A percentile compares a stretch with the other conserved stretches of the same genome.
Evolutionary conservation across 129 eudicot genomes (phyloP).

Genomic region (Centella asiatica): DNA sequence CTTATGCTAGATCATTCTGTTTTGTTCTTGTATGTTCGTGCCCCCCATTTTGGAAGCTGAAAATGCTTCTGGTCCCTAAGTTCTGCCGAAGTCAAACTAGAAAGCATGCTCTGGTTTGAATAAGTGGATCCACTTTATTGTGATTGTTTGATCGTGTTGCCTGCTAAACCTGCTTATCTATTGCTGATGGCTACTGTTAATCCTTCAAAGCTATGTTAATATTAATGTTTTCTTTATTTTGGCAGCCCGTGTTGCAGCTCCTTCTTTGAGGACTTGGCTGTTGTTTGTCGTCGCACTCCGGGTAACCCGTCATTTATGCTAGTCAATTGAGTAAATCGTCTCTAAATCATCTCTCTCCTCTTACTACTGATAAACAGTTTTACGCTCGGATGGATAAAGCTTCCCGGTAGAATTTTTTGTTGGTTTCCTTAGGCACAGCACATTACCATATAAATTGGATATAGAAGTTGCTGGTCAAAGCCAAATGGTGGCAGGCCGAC

Average conservation of each 20-base stretch:
- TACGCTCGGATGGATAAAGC: conserved; percentile 25
- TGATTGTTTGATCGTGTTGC: no score
- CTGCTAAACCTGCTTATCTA: not conserved
- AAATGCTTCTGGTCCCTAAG: no score
- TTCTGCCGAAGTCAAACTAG: no score
- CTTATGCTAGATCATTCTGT: not conserved
- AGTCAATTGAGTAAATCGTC: not conserved
- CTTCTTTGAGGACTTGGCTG: conserved; percentile 14
- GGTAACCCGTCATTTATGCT: conserved; percentile 23
- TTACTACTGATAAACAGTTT: conserved; percentile 16
- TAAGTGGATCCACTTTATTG: no score
- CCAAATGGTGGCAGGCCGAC: conserved; percentile 76
- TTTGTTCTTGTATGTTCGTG: not conserved
- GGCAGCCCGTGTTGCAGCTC: conserved; percentile 37
- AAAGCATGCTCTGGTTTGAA: no score
- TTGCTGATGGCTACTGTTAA: not conserved
- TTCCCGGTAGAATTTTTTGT: not conserved
- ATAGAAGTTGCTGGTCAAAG: conserved; percentile 51
- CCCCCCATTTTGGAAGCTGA: not conserved
- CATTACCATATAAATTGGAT: conserved; percentile 18
- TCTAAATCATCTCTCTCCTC: no score
- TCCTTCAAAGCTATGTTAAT: not conserved
- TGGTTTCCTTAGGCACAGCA: conserved; percentile 13
- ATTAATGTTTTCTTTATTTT: not conserved
- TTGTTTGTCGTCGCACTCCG: conserved; percentile 18